Conservation (phyloP, 306 rosid species). For the Rubus idaeus region DNA sequence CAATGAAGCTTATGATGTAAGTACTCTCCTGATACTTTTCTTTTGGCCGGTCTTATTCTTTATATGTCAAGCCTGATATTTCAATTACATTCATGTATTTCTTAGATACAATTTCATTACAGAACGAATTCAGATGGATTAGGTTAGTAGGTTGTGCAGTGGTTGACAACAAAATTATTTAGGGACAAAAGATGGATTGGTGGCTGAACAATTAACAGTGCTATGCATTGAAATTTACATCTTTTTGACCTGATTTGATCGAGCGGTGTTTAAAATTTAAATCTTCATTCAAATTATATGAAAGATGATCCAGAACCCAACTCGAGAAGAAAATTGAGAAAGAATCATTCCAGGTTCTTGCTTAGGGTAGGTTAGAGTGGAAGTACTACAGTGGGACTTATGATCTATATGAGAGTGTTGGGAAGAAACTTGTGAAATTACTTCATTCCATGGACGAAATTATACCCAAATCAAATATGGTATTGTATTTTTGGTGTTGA, state of each 20-base stretch:
- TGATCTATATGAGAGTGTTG: neutral
- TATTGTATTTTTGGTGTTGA: neutral
- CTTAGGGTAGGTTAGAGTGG: neutral
- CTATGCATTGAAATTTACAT: neutral
- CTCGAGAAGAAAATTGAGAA: neutral
- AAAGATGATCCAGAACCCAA: neutral
- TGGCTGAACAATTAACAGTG: neutral
- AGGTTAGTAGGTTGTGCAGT: neutral
- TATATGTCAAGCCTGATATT: neutral
- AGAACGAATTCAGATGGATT: neutral
- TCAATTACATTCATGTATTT: neutral
- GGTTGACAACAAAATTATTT: neutral
- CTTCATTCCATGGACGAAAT: neutral
- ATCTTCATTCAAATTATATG: neutral
- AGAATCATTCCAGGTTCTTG: too few species aligned
- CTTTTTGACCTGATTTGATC: neutral
- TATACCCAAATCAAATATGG: neutral
- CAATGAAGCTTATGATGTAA: conserved; percentile 90
- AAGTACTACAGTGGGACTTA: neutral
- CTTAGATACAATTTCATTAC: neutral
- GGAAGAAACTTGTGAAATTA: neutral
- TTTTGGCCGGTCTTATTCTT: neutral
- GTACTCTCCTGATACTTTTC: neutral
- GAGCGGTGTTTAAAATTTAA: neutral
- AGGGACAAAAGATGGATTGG: neutral